These are phyloP conservation scores for Fraxinus ornus DNA, from an alignment of 305 asterid genomes.

Conservation along the genomic window DNA sequence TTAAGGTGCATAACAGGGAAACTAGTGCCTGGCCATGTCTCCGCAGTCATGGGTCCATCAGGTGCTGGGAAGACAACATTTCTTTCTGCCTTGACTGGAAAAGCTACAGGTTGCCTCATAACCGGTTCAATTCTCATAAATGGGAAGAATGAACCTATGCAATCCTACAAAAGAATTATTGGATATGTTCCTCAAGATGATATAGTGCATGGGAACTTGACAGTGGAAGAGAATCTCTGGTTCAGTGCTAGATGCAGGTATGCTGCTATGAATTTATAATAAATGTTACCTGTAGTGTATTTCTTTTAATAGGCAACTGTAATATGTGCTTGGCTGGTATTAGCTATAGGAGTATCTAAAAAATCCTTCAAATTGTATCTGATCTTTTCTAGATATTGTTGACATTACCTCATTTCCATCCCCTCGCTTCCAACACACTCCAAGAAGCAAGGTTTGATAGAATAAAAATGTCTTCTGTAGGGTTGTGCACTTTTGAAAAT, in stretches of 20 bases:
- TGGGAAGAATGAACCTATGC: conserved; percentile 63
- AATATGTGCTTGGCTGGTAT: neutral
- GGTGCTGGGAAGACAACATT: conserved; percentile 88
- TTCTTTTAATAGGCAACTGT: neutral
- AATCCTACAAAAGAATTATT: conserved; percentile 63
- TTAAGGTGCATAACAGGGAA: conserved; percentile 74
- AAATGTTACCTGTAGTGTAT: neutral
- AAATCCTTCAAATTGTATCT: neutral
- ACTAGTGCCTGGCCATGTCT: conserved; percentile 70
- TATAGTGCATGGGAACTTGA: conserved; percentile 82
- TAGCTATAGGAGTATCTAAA: neutral
- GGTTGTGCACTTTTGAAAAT: neutral
- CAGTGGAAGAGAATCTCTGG: conserved; percentile 90
- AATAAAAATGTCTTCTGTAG: neutral
- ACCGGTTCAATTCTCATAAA: conserved; percentile 68
- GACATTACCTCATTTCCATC: neutral
- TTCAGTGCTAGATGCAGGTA: conserved; percentile 92
- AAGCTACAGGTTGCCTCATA: conserved; percentile 68
- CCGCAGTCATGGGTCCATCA: conserved; percentile 90
- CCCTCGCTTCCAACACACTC: neutral
- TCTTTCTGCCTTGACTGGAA: conserved; percentile 78
- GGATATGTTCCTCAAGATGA: conserved; percentile 89
- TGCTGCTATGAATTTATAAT: neutral
- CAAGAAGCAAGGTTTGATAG: neutral
- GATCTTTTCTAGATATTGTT: neutral